These are phyloP conservation scores for Oryza coarctata DNA, from an alignment of 176 grass and related monocot genomes.

Conservation along the genomic window DNA sequence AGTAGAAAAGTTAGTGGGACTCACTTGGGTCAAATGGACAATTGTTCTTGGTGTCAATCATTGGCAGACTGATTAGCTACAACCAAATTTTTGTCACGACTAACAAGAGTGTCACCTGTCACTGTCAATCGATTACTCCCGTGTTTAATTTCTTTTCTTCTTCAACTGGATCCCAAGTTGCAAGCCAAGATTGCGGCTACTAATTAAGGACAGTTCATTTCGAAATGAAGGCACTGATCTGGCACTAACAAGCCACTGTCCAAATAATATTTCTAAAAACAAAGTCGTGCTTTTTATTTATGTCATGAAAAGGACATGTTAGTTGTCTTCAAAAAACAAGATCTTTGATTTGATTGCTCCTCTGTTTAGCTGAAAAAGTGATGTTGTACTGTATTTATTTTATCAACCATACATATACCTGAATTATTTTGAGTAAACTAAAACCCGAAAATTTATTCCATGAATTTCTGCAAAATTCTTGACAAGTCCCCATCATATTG, in stretches of 20 bases:
- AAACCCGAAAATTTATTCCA: neutral
- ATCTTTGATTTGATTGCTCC: neutral
- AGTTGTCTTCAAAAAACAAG: neutral
- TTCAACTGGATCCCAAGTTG: neutral
- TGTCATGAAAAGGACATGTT: constrained; percentile 23
- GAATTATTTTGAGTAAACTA: neutral
- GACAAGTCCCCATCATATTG: neutral
- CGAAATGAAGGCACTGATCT: constrained; percentile 7
- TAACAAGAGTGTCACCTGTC: neutral
- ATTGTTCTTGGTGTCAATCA: neutral
- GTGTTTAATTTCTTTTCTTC: neutral
- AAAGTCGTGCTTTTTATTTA: neutral
- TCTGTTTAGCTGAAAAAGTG: neutral
- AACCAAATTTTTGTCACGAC: neutral
- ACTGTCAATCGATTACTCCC: neutral
- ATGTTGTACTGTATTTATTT: neutral
- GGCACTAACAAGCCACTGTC: neutral
- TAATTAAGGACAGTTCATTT: constrained; percentile 28
- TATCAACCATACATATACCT: neutral
- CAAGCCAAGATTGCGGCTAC: constrained; percentile 30
- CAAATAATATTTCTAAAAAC: neutral
- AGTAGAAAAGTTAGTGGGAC: neutral
- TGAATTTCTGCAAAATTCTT: neutral
- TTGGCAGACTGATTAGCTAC: neutral
- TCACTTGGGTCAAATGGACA: neutral